Conservation (phyloP, 768 basidiomycete genomes). For the Mycena indigotica region DNA sequence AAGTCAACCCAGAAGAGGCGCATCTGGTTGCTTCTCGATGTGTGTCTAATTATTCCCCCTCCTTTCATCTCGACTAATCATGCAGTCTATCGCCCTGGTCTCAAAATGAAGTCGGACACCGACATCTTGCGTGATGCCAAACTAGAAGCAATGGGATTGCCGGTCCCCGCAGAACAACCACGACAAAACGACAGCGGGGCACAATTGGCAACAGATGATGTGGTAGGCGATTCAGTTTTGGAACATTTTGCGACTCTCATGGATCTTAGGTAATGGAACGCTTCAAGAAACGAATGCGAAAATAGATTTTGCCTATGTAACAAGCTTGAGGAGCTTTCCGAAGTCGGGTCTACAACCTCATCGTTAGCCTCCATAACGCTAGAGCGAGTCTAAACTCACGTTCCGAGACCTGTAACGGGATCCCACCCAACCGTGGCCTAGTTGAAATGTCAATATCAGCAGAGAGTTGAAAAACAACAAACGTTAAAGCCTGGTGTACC, state of each 20-base stretch:
- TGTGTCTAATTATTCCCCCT: slow-evolving; percentile 42
- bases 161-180: slow-evolving; percentile 54
- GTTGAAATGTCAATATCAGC: background rate
- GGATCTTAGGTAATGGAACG: slow-evolving; percentile 82
- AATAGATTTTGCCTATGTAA: slow-evolving; percentile 39
- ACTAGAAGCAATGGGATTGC: slow-evolving; percentile 80
- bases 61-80: background rate
- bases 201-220: slow-evolving; percentile 89
- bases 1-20: slow-evolving; percentile 65
- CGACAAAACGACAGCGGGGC: slow-evolving; percentile 56
- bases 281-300: slow-evolving; percentile 95
- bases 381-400: no score
- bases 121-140: slow-evolving; percentile 88
- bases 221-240: slow-evolving; percentile 45
- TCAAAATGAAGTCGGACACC: slow-evolving; percentile 82
- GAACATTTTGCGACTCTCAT: slow-evolving; percentile 3
- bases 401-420: slow-evolving; percentile 58
- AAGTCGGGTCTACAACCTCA: slow-evolving; percentile 51
- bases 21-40: slow-evolving; percentile 88
- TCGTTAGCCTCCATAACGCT: no score
- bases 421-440: slow-evolving; percentile 59
- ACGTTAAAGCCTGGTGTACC: slow-evolving; percentile 66
- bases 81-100: slow-evolving; percentile 82
- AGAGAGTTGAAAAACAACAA: slow-evolving; percentile 22
- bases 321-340: slow-evolving; percentile 44